Percentiles rank a stretch among this genome's conserved stretches.
Evolutionary conservation across 1,284 basidiomycete species (phyloP).

Genomic region (Singerocomus rubriflavus): DNA sequence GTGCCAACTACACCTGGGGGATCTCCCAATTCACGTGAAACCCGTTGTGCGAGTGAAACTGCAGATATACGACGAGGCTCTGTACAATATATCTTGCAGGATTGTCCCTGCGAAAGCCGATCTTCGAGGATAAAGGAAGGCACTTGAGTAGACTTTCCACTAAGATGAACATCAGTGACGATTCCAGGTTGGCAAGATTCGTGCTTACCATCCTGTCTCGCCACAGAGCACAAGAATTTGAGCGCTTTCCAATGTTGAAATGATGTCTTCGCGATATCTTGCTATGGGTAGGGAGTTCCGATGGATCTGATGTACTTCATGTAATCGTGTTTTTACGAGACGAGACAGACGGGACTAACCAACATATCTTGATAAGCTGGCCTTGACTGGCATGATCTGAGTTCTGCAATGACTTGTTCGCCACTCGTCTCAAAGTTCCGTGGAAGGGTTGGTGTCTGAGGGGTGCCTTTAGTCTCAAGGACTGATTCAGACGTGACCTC

Average conservation of each 20-base stretch:
- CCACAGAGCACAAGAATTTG: slow-evolving; percentile 94
- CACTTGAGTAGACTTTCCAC: slow-evolving; percentile 97
- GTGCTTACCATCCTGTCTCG: slow-evolving; percentile 88
- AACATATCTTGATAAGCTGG: slow-evolving; percentile 85
- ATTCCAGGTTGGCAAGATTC: background rate
- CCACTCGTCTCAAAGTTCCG: slow-evolving; percentile 33
- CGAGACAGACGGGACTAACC: slow-evolving; percentile 42
- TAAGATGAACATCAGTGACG: slow-evolving; percentile 32
- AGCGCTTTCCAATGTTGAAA: slow-evolving; percentile 68
- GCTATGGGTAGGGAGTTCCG: slow-evolving; percentile 88
- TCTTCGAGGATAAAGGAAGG: slow-evolving; percentile 95
- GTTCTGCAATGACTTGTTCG: slow-evolving; percentile 56
- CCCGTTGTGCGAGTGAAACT: slow-evolving; percentile 94
- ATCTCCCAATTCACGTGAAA: slow-evolving; percentile 93
- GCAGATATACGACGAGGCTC: slow-evolving; percentile 97
- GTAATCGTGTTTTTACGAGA: background rate
- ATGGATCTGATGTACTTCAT: slow-evolving; percentile 45
- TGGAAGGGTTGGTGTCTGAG: slow-evolving; percentile 10
- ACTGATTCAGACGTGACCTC: slow-evolving; percentile 32
- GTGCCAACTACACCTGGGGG: slow-evolving; percentile 79
- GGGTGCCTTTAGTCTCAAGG: slow-evolving; percentile 18
- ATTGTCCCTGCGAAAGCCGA: slow-evolving; percentile 75
- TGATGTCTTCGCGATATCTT: slow-evolving; percentile 74
- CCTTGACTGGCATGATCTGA: slow-evolving; percentile 59
- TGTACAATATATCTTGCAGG: slow-evolving; percentile 94